Percentiles rank a stretch among this genome's conserved stretches.
phyloP scores from a whole-genome alignment of 305 asterid species.

The Fraxinus nigra region DNA sequence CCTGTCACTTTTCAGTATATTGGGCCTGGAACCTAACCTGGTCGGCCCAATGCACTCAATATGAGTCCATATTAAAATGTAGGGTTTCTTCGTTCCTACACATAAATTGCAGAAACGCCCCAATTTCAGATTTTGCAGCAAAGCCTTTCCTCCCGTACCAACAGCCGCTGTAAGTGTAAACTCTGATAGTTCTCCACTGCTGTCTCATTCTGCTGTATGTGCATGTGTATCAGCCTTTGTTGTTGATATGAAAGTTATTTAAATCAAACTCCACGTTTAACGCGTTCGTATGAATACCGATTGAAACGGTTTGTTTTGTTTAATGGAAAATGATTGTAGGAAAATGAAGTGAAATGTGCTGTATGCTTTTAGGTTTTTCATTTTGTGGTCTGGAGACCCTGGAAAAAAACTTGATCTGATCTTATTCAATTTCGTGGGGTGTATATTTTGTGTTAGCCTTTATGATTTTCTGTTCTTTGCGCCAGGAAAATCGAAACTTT shows the following conservation, averaged over 20 bases:
- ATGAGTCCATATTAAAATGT: conserved; percentile 1
- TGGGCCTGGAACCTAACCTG: not conserved
- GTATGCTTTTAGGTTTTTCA: not conserved
- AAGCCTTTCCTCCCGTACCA: not conserved
- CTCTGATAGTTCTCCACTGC: not conserved
- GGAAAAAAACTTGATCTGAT: not conserved
- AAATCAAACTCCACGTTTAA: not conserved
- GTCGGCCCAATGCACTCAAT: not conserved
- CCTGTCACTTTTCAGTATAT: not conserved
- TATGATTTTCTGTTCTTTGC: not conserved
- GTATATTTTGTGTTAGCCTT: not conserved
- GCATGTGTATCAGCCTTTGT: not conserved
- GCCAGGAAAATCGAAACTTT: not conserved
- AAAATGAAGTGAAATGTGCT: not conserved
- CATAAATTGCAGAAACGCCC: not conserved
- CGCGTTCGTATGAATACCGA: not conserved
- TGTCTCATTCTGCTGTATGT: not conserved
- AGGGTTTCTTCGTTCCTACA: conserved; percentile 22
- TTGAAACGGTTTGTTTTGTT: not conserved
- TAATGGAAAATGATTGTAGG: not conserved
- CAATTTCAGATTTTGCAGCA: not conserved
- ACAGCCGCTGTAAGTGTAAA: conserved; percentile 19
- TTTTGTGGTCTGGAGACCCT: not conserved
- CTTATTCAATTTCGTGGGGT: not conserved
- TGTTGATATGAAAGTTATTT: not conserved